Conservation (phyloP, 805 yeast species). For the Candida xyloterini region DNA sequence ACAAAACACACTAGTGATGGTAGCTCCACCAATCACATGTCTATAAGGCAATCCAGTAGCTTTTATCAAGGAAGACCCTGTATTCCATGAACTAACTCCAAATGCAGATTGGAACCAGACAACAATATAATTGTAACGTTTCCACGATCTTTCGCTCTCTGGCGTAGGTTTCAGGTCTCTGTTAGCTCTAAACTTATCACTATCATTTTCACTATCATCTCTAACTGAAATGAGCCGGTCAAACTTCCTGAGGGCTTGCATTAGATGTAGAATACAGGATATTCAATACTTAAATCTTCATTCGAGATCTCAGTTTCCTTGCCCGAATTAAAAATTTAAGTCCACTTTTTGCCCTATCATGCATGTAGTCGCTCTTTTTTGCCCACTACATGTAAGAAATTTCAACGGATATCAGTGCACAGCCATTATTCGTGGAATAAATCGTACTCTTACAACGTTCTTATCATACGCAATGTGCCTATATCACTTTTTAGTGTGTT, state of each 20-base stretch:
- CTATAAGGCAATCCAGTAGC: slow-evolving; percentile 22
- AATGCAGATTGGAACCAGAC: slow-evolving; percentile 5
- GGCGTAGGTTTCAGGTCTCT: slow-evolving; percentile 40
- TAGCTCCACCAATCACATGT: slow-evolving; percentile 20
- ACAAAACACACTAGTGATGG: slow-evolving; percentile 14
- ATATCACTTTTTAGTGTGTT: too few species aligned
- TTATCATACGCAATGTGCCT: too few species aligned
- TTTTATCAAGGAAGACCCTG: slow-evolving; percentile 28
- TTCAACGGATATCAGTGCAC: too few species aligned
- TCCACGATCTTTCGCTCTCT: slow-evolving; percentile 36
- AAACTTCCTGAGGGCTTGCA: slow-evolving; percentile 29
- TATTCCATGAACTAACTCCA: slow-evolving; percentile 31
- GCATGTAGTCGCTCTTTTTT: not conserved
- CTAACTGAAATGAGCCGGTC: slow-evolving; percentile 20
- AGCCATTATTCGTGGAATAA: too few species aligned
- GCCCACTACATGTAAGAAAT: too few species aligned
- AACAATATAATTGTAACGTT: slow-evolving; percentile 23
- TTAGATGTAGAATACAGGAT: not conserved
- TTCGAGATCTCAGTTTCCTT: too few species aligned
- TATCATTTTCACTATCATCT: slow-evolving; percentile 25
- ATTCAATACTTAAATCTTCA: too few species aligned
- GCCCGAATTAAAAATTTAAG: too few species aligned
- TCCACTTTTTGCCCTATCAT: not conserved
- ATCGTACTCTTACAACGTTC: too few species aligned
- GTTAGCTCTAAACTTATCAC: slow-evolving; percentile 28